Base-by-base conservation (phyloP, 1,284 basidiomycete species). In the Ganoderma lucidum region DNA sequence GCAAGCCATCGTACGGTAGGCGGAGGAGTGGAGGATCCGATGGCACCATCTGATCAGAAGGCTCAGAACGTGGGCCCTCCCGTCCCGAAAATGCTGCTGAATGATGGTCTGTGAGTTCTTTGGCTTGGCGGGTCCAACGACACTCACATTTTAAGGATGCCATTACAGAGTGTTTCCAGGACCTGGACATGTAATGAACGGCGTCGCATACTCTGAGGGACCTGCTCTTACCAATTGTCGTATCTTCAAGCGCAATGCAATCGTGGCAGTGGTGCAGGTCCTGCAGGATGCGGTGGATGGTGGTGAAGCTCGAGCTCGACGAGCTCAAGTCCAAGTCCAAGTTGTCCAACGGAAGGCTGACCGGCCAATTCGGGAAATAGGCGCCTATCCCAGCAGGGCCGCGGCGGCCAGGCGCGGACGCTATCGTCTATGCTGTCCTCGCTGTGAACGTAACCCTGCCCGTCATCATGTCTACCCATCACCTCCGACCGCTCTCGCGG, bases 1-100 rank as follows among this genome's bases (percentile, higher is more conserved):
- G 70, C 4, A 74, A 61, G n/a, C 75, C 62, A 19, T 77, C 76
- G 63, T 76, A 75, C 15, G 76, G 75, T 5, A 77, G 68, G 44
- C 70, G 68, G 32, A 69, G 37, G 45, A 70, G 19, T 2, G 65
- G 19, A 19, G 56, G 4, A 1, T 35, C 35, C 8, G 15, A 15
- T 2, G 35, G 15, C 23, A 8, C 35, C 35, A 59, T 59, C 19
- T 17, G 3, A 59, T 12, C 53, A 5, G 48, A 51, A 28, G 23
- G 48, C 48, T 28, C 10, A 51, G 48, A 51, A 14, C 28, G 48
- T 23, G 3, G 3, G 19, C 23, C 53, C 30, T 32, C 53, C 6
- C 3, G 17, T 30, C 53, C 30, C 53, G 6, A 32, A 56, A 32
- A 56, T 35, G 53, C 30, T 55, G 53, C 12, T 10, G 10, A 15